phyloP scores from a whole-genome alignment of 225 moss, liverwort and hornwort species.

The Thuidium tamariscinum region DNA sequence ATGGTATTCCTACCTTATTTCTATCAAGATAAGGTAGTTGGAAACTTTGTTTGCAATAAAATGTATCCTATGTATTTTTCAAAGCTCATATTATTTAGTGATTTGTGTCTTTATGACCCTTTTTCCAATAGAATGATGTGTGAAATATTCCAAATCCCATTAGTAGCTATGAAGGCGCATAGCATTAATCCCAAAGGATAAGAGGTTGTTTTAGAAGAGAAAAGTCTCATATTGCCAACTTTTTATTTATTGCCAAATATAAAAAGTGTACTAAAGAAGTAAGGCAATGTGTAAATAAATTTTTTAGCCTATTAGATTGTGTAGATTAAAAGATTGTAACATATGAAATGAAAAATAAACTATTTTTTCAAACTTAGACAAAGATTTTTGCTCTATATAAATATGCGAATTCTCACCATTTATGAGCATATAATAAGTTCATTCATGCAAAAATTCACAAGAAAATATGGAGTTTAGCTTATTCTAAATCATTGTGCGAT shows the following conservation, averaged over 20 bases:
- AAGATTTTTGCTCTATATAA: background rate
- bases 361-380: background rate
- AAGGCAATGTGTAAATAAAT: background rate
- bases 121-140: background rate
- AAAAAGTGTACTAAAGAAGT: background rate
- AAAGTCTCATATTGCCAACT: background rate
- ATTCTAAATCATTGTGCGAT: no score
- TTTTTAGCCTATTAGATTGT: background rate
- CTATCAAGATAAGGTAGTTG: rapidly evolving
- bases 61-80: rapidly evolving
- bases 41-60: background rate
- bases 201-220: background rate
- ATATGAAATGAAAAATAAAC: background rate
- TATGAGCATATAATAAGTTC: background rate
- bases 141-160: background rate
- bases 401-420: background rate
- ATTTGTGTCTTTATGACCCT: no score
- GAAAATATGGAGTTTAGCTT: background rate
- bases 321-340: background rate
- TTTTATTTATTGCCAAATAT: no score
- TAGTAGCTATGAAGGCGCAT: background rate
- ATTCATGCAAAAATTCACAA: background rate
- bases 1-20: no score
- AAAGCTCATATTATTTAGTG: background rate
- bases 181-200: background rate